Conservation (phyloP, 257 asterid genomes). For the Forsythia suspensa region DNA sequence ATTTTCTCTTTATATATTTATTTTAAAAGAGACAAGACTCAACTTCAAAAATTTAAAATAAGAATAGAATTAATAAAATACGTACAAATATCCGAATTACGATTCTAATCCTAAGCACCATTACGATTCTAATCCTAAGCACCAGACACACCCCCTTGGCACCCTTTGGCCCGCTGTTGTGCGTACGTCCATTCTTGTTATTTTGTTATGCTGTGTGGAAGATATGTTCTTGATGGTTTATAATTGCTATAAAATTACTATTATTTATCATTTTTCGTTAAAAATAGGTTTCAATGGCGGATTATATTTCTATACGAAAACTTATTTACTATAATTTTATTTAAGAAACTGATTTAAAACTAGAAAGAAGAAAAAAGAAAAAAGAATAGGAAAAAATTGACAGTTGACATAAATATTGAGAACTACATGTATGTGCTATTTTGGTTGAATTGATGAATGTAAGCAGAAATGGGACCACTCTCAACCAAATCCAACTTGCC, state of each 20-base stretch:
- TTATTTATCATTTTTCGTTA: background rate
- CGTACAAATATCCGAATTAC: background rate
- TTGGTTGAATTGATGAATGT: background rate
- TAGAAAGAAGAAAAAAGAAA: background rate
- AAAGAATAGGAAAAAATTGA: background rate
- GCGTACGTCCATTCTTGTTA: background rate
- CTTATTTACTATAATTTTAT: background rate
- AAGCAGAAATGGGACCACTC: background rate
- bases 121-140: too few species aligned
- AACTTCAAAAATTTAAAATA: background rate
- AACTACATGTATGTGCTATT: too few species aligned
- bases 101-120: background rate
- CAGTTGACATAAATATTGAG: background rate
- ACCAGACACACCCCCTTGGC: background rate
- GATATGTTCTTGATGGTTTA: background rate
- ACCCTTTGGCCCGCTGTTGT: too few species aligned
- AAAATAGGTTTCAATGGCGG: background rate
- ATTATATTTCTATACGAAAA: background rate
- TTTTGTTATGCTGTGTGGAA: background rate
- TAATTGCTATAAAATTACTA: background rate
- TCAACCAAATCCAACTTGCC: background rate
- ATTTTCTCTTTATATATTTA: too few species aligned
- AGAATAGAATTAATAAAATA: too few species aligned
- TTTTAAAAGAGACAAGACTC: too few species aligned
- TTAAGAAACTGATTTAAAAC: background rate